Evolutionary conservation across 768 basidiomycete species (phyloP).

Genomic region (Lactarius tabidus): DNA sequence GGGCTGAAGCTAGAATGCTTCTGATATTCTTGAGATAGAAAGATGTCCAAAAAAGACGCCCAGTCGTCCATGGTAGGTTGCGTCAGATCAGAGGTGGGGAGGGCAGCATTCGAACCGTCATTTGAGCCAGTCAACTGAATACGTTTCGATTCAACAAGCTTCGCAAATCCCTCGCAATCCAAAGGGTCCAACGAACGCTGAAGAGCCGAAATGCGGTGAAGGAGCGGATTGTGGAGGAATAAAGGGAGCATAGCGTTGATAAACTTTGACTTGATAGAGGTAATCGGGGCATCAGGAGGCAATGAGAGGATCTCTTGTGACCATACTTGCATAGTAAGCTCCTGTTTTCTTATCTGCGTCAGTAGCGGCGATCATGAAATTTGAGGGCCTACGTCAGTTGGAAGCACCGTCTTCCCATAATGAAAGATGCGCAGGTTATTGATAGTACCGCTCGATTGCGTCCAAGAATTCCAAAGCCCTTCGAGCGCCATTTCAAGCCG

Average conservation of each 20-base stretch:
- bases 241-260: constrained; percentile 44
- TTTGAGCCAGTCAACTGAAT: not conserved
- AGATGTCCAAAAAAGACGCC: constrained; percentile 55
- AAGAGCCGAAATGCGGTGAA: constrained; percentile 11
- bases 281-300: not conserved
- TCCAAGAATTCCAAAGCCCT: constrained; percentile 72
- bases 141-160: not conserved
- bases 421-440: constrained; percentile 87
- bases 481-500: constrained; percentile 64
- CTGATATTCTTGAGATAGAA: constrained; percentile 38
- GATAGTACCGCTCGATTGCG: constrained; percentile 51
- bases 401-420: constrained; percentile 53
- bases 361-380: not conserved
- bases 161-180: constrained; percentile 23
- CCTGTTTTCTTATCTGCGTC: constrained; percentile 12
- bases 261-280: constrained; percentile 46
- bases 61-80: constrained; percentile 66
- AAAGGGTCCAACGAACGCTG: constrained; percentile 20
- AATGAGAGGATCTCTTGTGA: constrained; percentile 14
- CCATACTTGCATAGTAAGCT: constrained; percentile 10
- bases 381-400: constrained; percentile 49
- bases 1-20: constrained; percentile 40
- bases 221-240: constrained; percentile 41
- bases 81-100: constrained; percentile 12
- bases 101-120: not conserved